Percentiles rank a stretch among this genome's conserved stretches.
phyloP scores from a whole-genome alignment of 495 filamentous ascomycete genomes.

The Jackrogersella minutella region DNA sequence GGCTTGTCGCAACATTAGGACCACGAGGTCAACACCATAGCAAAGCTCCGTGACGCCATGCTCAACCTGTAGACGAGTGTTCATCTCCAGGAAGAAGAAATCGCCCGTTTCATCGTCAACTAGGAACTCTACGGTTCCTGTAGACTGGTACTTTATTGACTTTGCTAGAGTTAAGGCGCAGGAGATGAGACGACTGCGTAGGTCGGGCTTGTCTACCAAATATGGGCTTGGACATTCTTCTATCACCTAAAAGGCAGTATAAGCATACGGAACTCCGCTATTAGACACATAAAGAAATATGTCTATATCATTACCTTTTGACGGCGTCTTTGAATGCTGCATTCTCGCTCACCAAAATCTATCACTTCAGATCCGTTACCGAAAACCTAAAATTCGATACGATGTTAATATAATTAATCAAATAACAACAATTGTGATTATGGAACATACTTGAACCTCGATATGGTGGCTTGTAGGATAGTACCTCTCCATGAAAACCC shows the following conservation, averaged over 20 bases:
- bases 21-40: constrained; percentile 66
- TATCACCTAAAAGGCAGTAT: constrained; percentile 27
- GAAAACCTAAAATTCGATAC: constrained; percentile 45
- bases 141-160: constrained; percentile 64
- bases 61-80: constrained; percentile 72
- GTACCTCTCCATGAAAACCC: constrained; percentile 55
- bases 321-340: constrained; percentile 65
- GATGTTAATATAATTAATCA: not conserved
- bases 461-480: constrained; percentile 61
- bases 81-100: constrained; percentile 76
- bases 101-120: constrained; percentile 65
- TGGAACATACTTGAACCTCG: constrained; percentile 57
- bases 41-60: constrained; percentile 71
- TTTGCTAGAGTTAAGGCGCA: constrained; percentile 60
- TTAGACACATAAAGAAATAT: not conserved
- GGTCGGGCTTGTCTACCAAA: constrained; percentile 50
- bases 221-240: constrained; percentile 54
- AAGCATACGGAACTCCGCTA: constrained; percentile 42
- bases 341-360: constrained; percentile 66
- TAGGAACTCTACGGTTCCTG: constrained; percentile 71
- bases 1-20: constrained; percentile 50
- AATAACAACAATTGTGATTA: not conserved
- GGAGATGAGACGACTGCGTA: constrained; percentile 59
- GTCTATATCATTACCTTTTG: constrained; percentile 16
- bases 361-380: constrained; percentile 63